Evolutionary conservation across 257 asterid species (phyloP).

Genomic region (Catharanthus roseus): DNA sequence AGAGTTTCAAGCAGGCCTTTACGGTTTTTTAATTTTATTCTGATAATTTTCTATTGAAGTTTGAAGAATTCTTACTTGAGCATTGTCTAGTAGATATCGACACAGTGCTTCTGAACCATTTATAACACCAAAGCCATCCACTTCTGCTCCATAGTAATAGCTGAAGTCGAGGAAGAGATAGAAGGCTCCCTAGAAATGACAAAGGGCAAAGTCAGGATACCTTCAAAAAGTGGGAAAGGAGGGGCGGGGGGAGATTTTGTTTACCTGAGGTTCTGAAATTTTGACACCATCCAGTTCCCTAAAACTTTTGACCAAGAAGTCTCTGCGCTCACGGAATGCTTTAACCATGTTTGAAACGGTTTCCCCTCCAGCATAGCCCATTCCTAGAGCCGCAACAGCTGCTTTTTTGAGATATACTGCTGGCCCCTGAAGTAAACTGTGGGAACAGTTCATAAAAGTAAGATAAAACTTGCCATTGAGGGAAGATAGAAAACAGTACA

Average conservation of each 20-base stretch:
- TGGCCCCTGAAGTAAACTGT: constrained; percentile 94
- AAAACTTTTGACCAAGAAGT: constrained; percentile 71
- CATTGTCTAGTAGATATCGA: constrained; percentile 79
- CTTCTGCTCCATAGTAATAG: constrained; percentile 56
- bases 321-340: constrained; percentile 90
- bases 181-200: constrained; percentile 77
- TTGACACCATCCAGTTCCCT: constrained; percentile 68
- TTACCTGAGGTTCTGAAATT: constrained; percentile 88
- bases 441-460: constrained; percentile 8
- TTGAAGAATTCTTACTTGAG: constrained; percentile 50
- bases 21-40: neutral
- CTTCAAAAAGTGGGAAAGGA: neutral
- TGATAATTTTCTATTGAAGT: neutral
- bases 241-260: neutral
- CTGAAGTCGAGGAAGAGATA: constrained; percentile 92
- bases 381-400: too few relatives aligned
- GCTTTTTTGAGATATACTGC: constrained; percentile 97
- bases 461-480: neutral
- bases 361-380: constrained; percentile 95
- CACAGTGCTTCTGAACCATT: constrained; percentile 77
- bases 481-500: neutral
- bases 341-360: constrained; percentile 73
- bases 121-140: constrained; percentile 65
- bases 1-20: neutral
- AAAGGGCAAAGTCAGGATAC: constrained; percentile 11